Evolutionary conservation across 768 basidiomycete species (phyloP).

Genomic region (Phylloporus sp.): DNA sequence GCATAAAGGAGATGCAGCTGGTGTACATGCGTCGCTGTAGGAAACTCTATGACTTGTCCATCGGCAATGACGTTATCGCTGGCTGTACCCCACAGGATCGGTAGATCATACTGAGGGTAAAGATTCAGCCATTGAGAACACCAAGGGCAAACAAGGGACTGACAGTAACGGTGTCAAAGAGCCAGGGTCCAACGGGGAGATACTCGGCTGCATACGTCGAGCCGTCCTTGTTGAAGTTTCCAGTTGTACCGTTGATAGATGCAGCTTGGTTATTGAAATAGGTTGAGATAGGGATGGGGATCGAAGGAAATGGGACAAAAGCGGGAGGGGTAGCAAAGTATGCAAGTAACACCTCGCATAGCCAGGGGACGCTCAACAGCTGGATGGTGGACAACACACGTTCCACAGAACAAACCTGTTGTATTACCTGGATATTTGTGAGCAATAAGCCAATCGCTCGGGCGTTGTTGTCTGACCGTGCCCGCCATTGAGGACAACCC

Average conservation of each 20-base stretch:
- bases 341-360: slow-evolving; percentile 21
- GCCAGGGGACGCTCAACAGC: slow-evolving; percentile 17
- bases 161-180: slow-evolving; percentile 39
- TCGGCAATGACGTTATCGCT: slow-evolving; percentile 45
- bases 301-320: slow-evolving; percentile 31
- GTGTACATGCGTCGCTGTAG: slow-evolving; percentile 36
- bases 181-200: slow-evolving; percentile 38
- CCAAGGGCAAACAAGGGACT: not conserved
- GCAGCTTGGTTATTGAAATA: slow-evolving; percentile 45
- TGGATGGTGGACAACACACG: slow-evolving; percentile 15
- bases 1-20: slow-evolving; percentile 49
- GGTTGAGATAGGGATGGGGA: slow-evolving; percentile 24
- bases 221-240: slow-evolving; percentile 39
- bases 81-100: slow-evolving; percentile 36
- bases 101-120: slow-evolving; percentile 40
- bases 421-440: slow-evolving; percentile 7
- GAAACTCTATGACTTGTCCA: slow-evolving; percentile 38
- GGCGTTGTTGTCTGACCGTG: slow-evolving; percentile 13
- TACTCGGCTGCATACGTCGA: slow-evolving; percentile 39
- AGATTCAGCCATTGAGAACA: not conserved
- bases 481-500: not conserved
- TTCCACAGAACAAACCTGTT: slow-evolving; percentile 8
- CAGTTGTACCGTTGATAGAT: slow-evolving; percentile 34
- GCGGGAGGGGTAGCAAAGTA: slow-evolving; percentile 13
- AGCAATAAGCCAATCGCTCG: not conserved